These are phyloP conservation scores for Chaetomiaceae sp. DNA, from an alignment of 2,329 filamentous ascomycete genomes.

Conservation along the genomic window DNA sequence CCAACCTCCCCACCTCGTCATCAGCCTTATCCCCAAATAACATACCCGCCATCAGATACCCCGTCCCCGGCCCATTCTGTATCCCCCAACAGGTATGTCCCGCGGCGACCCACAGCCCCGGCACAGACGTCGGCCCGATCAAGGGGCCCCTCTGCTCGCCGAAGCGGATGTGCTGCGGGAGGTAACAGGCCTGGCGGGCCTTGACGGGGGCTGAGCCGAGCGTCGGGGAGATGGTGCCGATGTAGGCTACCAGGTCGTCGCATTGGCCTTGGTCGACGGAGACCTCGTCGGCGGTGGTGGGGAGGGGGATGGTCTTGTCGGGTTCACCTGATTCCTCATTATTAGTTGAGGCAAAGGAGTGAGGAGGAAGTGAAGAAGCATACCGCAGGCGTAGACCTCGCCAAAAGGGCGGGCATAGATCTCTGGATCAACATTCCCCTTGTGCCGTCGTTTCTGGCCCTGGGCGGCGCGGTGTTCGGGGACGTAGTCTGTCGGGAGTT, in stretches of 20 bases:
- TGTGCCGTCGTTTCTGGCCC: constrained; percentile 50
- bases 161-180: constrained; percentile 67
- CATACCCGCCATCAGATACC: constrained; percentile 74
- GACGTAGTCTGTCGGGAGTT: constrained; percentile 62
- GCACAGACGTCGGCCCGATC: constrained; percentile 68
- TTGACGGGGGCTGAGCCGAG: constrained; percentile 66
- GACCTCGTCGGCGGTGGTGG: constrained; percentile 70
- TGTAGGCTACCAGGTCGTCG: constrained; percentile 80
- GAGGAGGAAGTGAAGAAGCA: constrained; percentile 19
- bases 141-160: constrained; percentile 65
- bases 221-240: constrained; percentile 60
- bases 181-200: constrained; percentile 83
- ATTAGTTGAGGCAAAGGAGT: constrained; percentile 2
- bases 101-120: constrained; percentile 74
- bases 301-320: constrained; percentile 70
- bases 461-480: constrained; percentile 44
- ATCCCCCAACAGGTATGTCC: constrained; percentile 99
- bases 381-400: constrained; percentile 89
- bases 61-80: constrained; percentile 88
- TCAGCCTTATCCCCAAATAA: constrained; percentile 66
- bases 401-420: constrained; percentile 87
- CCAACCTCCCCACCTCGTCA: constrained; percentile 60
- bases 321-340: constrained; percentile 54
- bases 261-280: constrained; percentile 70
- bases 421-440: constrained; percentile 73